Base-by-base conservation (phyloP, 306 rosid genomes). In the Cicer arietinum region DNA sequence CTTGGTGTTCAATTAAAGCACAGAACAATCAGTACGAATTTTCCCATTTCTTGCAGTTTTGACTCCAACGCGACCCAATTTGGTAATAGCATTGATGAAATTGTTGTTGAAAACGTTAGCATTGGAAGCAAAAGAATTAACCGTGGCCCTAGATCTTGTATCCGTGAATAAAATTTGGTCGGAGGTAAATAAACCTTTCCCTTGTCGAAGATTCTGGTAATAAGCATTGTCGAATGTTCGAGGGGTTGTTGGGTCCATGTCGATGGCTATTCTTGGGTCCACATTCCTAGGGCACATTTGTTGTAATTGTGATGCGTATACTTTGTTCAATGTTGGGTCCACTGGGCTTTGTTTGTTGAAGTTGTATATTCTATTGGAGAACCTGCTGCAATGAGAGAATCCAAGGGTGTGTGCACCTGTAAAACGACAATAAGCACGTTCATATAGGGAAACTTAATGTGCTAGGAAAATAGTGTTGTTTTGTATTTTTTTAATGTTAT, bases 171-270 rank as follows among this genome's bases (percentile, higher is more conserved):
- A 89, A 10, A 84, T 75, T 75, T 87, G 90, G 41, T 92, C 97
- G 0, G 93, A 92, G 10, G 92, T 85, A 48, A 92, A 88, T 4
- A 92, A 85, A 3, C 96, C 97, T 54, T 71, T 75, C 0, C 90
- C 90, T 6, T 85, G 77, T 13, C 78, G 86, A 56, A 92, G 97
- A 43, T 92, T 92, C 83, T 83, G 22, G 85, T 46, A 92, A 58
- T 88, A 92, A 1, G 10, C 54, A 2, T 88, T 87, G 82, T 92
- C 97, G 30, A 92, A 90, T 7, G 5, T 54, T 0, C 84, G 62
- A 1, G 97, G 97, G 0, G 92, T 90, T 50, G 47, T 81, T 51
- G 96, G 97, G 85, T 92, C 97, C 96, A 92, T 90, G 83, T 88
- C 47, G 84, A 90, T 80, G 90, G 96, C 97, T 51, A 88, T 85